phyloP scores from a whole-genome alignment of 1,139 yeast species.

The Cylindricascospora bacillispora region DNA sequence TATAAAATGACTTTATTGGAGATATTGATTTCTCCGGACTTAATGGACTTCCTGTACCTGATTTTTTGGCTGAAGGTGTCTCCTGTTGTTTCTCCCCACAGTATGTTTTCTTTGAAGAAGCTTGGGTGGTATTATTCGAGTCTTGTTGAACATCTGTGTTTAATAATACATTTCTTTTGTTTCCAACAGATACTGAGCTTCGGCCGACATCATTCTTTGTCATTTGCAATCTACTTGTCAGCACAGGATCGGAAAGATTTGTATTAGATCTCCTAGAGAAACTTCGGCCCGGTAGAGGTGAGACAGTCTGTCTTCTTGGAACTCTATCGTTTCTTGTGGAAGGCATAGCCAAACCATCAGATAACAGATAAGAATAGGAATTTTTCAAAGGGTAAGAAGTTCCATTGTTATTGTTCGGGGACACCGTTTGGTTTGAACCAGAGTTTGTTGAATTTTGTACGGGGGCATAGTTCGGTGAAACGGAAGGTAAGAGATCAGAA shows the following conservation, averaged over 20 bases:
- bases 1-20: too few species aligned
- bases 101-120: too few species aligned
- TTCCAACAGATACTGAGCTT: too few species aligned
- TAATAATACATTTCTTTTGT: too few species aligned
- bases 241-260: not conserved
- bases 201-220: not conserved
- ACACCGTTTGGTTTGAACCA: not conserved
- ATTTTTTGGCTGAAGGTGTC: too few species aligned
- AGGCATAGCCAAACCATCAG: constrained; percentile 2
- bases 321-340: constrained; percentile 6
- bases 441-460: constrained; percentile 1
- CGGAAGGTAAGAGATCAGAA: too few species aligned
- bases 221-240: not conserved
- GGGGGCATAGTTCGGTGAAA: constrained; percentile 1
- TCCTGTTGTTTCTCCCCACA: too few species aligned
- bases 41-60: too few species aligned
- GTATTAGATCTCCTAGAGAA: not conserved
- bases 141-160: too few species aligned
- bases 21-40: too few species aligned
- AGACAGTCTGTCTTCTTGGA: constrained; percentile 2
- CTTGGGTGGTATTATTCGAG: too few species aligned
- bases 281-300: constrained; percentile 2
- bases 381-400: not conserved
- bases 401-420: not conserved
- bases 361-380: constrained; percentile 3